A percentile compares a stretch with the other conserved stretches of the same genome.
Conservation (phyloP, 805 yeast genomes). For the Kuraishia hungarica region DNA sequence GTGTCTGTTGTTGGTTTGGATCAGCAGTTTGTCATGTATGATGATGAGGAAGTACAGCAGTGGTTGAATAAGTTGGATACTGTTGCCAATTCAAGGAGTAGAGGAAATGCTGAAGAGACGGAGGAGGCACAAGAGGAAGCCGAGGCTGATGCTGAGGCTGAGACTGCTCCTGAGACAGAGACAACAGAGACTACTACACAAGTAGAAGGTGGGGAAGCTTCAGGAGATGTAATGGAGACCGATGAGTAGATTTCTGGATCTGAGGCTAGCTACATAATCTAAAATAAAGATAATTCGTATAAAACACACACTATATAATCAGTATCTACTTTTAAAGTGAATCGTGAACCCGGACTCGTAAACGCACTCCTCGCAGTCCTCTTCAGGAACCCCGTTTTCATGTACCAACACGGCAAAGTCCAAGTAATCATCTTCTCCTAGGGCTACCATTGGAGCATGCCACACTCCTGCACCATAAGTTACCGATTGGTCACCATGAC, state of each 20-base stretch:
- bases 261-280: too few relatives aligned
- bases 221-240: slow-evolving; percentile 3
- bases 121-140: slow-evolving; percentile 13
- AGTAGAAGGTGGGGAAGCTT: slow-evolving; percentile 9
- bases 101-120: slow-evolving; percentile 21
- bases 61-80: slow-evolving; percentile 76
- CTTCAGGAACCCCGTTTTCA: slow-evolving; percentile 72
- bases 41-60: slow-evolving; percentile 78
- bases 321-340: neutral
- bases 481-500: slow-evolving; percentile 79
- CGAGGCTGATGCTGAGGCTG: slow-evolving; percentile 22
- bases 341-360: slow-evolving; percentile 1
- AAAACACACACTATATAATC: neutral
- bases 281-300: neutral
- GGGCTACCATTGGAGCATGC: slow-evolving; percentile 96
- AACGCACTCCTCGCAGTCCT: slow-evolving; percentile 65
- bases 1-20: slow-evolving; percentile 90
- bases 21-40: slow-evolving; percentile 61
- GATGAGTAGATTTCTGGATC: neutral
- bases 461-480: slow-evolving; percentile 82
- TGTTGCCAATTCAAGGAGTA: slow-evolving; percentile 46
- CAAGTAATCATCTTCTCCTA: slow-evolving; percentile 39
- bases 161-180: slow-evolving; percentile 15
- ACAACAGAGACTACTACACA: slow-evolving; percentile 4
- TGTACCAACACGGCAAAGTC: slow-evolving; percentile 88